Conservation (phyloP, 2,329 filamentous ascomycete genomes). For the Alternaria arbusti region DNA sequence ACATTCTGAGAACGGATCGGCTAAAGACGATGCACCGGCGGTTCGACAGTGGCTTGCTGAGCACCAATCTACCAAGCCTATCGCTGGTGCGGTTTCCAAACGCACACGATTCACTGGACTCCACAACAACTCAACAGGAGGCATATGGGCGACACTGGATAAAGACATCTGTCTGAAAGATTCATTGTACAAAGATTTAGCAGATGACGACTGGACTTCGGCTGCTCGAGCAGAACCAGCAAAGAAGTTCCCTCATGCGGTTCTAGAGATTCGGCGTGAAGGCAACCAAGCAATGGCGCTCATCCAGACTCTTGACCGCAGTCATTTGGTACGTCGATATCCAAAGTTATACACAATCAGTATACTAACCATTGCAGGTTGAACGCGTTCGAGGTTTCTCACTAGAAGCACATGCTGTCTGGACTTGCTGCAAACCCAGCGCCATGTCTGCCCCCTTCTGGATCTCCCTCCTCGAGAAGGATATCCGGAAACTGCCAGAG, state of each 20-base stretch:
- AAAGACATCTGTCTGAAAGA: constrained; percentile 52
- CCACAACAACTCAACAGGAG: constrained; percentile 51
- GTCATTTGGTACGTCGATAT: constrained; percentile 51
- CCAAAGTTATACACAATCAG: neutral
- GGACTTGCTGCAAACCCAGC: constrained; percentile 53
- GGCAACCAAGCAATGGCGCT: constrained; percentile 49
- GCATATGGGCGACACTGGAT: constrained; percentile 58
- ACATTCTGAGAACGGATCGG: constrained; percentile 1
- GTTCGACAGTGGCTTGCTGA: constrained; percentile 53
- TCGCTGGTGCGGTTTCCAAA: constrained; percentile 55
- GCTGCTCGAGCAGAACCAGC: constrained; percentile 29
- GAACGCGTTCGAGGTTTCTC: constrained; percentile 62
- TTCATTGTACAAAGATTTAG: constrained; percentile 33
- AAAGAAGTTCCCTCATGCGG: constrained; percentile 56
- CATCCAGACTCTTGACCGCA: constrained; percentile 53
- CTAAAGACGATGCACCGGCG: constrained; percentile 25
- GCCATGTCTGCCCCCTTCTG: constrained; percentile 57
- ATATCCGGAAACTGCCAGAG: constrained; percentile 61
- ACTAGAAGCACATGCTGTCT: constrained; percentile 60
- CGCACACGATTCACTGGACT: constrained; percentile 58
- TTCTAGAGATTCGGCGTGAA: constrained; percentile 59
- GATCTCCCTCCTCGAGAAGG: constrained; percentile 55
- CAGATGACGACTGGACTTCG: constrained; percentile 40
- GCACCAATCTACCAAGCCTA: constrained; percentile 53
- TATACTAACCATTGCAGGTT: constrained; percentile 41